phyloP scores from a whole-genome alignment of 2,329 filamentous ascomycete species.

The Ophiocordyceps robertsii region DNA sequence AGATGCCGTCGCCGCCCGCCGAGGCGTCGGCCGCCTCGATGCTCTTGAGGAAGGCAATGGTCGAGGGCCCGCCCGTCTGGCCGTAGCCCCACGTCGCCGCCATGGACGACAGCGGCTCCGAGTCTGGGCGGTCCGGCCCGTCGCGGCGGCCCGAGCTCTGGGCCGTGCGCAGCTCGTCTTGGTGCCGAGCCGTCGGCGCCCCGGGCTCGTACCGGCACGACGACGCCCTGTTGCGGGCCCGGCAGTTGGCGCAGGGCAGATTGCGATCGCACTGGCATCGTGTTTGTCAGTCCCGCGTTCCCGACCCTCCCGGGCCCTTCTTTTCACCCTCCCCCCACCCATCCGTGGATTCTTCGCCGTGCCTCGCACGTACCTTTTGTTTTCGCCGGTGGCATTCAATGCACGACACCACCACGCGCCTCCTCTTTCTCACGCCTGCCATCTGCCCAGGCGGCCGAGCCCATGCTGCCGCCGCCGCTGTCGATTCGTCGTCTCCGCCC shows the following conservation, averaged over 20 bases:
- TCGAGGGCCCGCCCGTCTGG: constrained; percentile 30
- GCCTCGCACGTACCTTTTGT: constrained; percentile 39
- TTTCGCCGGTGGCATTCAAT: constrained; percentile 52
- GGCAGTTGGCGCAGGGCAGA: constrained; percentile 46
- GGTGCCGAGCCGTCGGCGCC: constrained; percentile 26
- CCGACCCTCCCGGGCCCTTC: no score
- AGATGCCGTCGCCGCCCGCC: constrained; percentile 9
- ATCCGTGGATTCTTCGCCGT: no score
- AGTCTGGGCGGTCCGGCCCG: constrained; percentile 1
- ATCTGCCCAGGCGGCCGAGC: constrained; percentile 6
- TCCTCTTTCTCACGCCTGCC: constrained; percentile 38
- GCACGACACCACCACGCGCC: constrained; percentile 48
- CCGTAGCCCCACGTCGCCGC: constrained; percentile 42
- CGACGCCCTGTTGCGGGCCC: constrained; percentile 39
- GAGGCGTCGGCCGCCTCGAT: constrained; percentile 33
- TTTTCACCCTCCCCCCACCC: no score
- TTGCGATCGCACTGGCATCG: constrained; percentile 40
- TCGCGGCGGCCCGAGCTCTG: neutral
- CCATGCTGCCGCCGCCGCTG: neutral
- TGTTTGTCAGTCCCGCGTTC: neutral
- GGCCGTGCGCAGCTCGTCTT: constrained; percentile 3
- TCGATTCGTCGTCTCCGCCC: neutral
- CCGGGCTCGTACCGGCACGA: constrained; percentile 43
- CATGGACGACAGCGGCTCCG: constrained; percentile 23
- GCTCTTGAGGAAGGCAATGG: constrained; percentile 39